These are phyloP conservation scores for Syzygium grande DNA, from an alignment of 345 rosid genomes.

Conservation along the genomic window DNA sequence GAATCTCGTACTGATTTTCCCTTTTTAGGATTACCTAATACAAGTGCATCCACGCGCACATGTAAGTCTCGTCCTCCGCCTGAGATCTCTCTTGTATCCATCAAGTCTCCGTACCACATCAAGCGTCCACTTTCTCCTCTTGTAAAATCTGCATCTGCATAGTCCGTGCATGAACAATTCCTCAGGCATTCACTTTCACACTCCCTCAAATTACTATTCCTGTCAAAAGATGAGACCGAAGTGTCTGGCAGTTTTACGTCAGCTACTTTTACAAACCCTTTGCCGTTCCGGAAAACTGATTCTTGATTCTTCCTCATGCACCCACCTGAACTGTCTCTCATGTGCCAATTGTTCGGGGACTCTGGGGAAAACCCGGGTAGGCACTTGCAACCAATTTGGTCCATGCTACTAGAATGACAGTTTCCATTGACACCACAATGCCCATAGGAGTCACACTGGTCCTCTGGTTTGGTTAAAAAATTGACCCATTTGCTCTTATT, in stretches of 20 bases:
- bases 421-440: conserved; percentile 2
- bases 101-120: neutral
- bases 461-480: neutral
- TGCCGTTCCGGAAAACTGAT: neutral
- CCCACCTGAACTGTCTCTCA: conserved; percentile 14
- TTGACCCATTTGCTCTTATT: neutral
- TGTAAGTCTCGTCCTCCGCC: neutral
- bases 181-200: neutral
- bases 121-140: neutral
- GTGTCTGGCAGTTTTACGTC: conserved; percentile 15
- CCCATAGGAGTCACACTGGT: conserved; percentile 4
- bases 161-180: conserved; percentile 1
- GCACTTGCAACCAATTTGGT: conserved; percentile 9
- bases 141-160: neutral
- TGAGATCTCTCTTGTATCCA: neutral
- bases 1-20: neutral
- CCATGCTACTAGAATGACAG: neutral
- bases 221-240: neutral
- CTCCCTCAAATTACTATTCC: neutral
- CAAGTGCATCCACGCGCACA: neutral
- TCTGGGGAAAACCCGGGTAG: conserved; percentile 21
- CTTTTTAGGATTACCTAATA: neutral
- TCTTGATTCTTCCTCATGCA: conserved; percentile 14
- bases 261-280: conserved; percentile 5
- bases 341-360: conserved; percentile 4